Evolutionary conservation across 192 early-diverging fungal species (phyloP).

Genomic region (Powellomyces hirtus): DNA sequence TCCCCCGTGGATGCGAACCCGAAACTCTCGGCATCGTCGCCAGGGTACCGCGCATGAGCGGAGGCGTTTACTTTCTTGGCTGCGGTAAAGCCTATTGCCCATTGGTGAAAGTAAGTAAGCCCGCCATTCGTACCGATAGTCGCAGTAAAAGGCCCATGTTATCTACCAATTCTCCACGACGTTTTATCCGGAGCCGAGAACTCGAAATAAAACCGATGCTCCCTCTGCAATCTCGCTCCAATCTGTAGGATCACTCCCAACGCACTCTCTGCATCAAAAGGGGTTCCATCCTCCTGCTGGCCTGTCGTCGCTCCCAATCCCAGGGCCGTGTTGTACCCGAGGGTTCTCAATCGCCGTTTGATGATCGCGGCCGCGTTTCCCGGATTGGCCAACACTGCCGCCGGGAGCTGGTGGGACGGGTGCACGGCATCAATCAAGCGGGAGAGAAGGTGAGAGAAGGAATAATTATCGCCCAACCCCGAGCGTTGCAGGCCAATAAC

Average conservation of each 20-base stretch:
- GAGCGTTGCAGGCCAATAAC: neutral
- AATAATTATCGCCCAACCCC: constrained; percentile 13
- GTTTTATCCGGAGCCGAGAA: constrained; percentile 39
- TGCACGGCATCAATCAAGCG: constrained; percentile 47
- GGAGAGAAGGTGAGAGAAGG: constrained; percentile 41
- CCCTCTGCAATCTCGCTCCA: constrained; percentile 28
- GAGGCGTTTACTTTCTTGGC: constrained; percentile 1
- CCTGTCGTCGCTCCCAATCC: constrained; percentile 4
- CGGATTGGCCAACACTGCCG: constrained; percentile 44
- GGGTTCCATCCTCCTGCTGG: constrained; percentile 25
- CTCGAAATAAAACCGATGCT: constrained; percentile 51
- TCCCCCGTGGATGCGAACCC: constrained; percentile 40
- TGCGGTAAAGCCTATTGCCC: neutral
- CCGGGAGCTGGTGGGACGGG: constrained; percentile 49
- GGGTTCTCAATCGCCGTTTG: constrained; percentile 34
- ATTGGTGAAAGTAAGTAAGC: neutral
- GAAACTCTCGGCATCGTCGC: constrained; percentile 39
- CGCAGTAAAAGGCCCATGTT: neutral
- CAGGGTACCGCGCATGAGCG: constrained; percentile 37
- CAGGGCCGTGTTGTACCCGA: constrained; percentile 38
- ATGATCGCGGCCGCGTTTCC: constrained; percentile 36
- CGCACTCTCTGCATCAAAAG: constrained; percentile 35
- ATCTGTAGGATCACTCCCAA: constrained; percentile 40
- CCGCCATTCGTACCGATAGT: no score
- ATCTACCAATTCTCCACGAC: constrained; percentile 43